These are phyloP conservation scores for Psilocybe azurescens DNA, from an alignment of 768 basidiomycete genomes.

Conservation along the genomic window DNA sequence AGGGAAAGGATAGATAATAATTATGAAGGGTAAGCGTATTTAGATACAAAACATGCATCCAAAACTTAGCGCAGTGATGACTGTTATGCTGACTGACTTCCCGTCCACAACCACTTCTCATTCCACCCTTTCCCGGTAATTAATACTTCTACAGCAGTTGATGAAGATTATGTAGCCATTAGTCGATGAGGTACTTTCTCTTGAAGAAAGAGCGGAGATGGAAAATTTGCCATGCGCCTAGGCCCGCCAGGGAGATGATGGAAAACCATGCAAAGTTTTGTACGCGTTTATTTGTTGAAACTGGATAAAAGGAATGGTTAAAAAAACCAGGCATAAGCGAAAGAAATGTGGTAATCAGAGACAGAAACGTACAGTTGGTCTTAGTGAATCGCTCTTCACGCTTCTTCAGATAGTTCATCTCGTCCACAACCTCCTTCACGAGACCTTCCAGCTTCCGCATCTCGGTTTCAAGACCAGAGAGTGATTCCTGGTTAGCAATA, in stretches of 20 bases:
- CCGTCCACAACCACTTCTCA: neutral
- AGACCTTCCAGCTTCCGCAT: slow-evolving; percentile 98
- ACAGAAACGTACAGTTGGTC: slow-evolving; percentile 76
- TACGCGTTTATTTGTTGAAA: slow-evolving; percentile 90
- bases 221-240: slow-evolving; percentile 95
- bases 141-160: neutral
- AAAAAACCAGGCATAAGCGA: slow-evolving; percentile 7
- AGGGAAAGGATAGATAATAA: slow-evolving; percentile 9
- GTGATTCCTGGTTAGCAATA: slow-evolving; percentile 97
- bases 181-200: slow-evolving; percentile 93
- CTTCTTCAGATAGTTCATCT: slow-evolving; percentile 88
- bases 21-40: slow-evolving; percentile 16
- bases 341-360: neutral
- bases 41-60: slow-evolving; percentile 16
- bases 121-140: neutral
- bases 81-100: neutral
- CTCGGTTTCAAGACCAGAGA: slow-evolving; percentile 95
- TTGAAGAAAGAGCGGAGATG: slow-evolving; percentile 96
- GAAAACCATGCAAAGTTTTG: slow-evolving; percentile 94
- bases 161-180: slow-evolving; percentile 17
- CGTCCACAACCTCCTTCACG: slow-evolving; percentile 93
- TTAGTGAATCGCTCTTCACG: slow-evolving; percentile 88
- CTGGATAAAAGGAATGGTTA: slow-evolving; percentile 42
- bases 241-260: slow-evolving; percentile 71
- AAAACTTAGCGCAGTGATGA: slow-evolving; percentile 13